Evolutionary conservation across 2,329 filamentous ascomycete species (phyloP), one percentile per base, ranked within the genome.

Genomic region (Gaeumannomyces tritici): DNA sequence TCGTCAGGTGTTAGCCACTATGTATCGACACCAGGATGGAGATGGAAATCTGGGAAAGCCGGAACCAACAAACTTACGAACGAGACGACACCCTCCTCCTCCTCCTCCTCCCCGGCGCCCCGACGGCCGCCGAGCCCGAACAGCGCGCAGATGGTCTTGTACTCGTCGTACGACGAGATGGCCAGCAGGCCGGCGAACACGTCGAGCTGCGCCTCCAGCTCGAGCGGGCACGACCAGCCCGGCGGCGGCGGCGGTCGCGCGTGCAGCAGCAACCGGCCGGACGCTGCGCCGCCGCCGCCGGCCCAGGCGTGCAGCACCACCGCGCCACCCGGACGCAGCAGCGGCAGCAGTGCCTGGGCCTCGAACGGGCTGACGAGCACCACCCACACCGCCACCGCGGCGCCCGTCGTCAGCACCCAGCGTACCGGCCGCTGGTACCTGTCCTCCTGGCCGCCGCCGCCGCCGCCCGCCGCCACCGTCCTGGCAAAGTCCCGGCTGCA

Each of bases 131-230:
- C 59, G 24, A 60, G 21, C 2, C 84, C 81, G 0, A 89, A 72
- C 55, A 78, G 79, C 1, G 74, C 69, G 64, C 84, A 87, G 0
- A 80, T 68, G 1, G 74, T 69, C 0, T 70, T 65, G 64, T 90
- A 91, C 61, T 89, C 80, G 0, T 73, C 63, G 56, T 77, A 82
- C 0, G 76, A 79, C 0, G 69, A 70, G 12, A 90, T 12, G 66
- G 90, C 91, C 0, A 90, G 75, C 62, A 89, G 85, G 0, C 88
- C 89, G 0, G 89, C 77, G 62, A 91, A 90, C 0, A 91, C 72
- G 56, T 88, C 87, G 0, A 91, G 76, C 62, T 83, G 76, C 0
- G 76, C 72, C 0, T 73, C 70, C 0, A 82, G 67, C 0, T 61
- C 21, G 67, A 69, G 15, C 66, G 68, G 4, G 70, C 62, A 9